These are phyloP conservation scores for Zygoascus bituminiphila DNA, from an alignment of 805 yeast species.

Conservation along the genomic window DNA sequence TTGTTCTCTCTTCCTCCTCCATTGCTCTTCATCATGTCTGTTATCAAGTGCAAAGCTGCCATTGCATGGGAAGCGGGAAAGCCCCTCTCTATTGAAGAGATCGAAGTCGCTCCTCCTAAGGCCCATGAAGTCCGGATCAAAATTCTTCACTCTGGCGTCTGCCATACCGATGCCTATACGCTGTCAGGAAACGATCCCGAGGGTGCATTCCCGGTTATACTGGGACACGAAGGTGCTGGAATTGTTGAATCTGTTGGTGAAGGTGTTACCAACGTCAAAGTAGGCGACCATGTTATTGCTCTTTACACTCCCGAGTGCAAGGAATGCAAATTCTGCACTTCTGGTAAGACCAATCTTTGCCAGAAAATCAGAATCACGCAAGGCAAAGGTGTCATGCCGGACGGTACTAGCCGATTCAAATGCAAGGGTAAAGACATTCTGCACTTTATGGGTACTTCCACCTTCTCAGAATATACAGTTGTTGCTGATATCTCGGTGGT, in stretches of 20 bases:
- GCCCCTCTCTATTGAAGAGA: conserved; percentile 65
- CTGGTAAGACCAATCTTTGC: conserved; percentile 95
- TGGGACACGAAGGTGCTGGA: conserved; percentile 99
- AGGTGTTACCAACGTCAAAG: conserved; percentile 82
- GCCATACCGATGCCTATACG: conserved; percentile 98
- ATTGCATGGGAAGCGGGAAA: conserved; percentile 95
- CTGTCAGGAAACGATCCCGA: conserved; percentile 93
- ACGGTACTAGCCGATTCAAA: conserved; percentile 87
- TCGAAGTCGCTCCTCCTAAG: conserved; percentile 88
- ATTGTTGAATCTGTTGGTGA: conserved; percentile 91
- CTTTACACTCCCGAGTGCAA: conserved; percentile 95
- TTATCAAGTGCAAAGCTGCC: conserved; percentile 85
- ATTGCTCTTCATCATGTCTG: conserved; percentile 1
- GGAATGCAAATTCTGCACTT: conserved; percentile 88
- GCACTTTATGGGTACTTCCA: conserved; percentile 98
- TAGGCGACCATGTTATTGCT: conserved; percentile 90
- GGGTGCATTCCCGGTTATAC: conserved; percentile 85
- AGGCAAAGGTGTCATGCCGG: conserved; percentile 98
- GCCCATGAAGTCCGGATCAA: conserved; percentile 97
- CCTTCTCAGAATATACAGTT: conserved; percentile 95
- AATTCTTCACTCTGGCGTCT: conserved; percentile 82
- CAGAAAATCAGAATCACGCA: conserved; percentile 94
- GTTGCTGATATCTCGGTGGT: conserved; percentile 96
- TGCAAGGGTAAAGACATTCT: conserved; percentile 64
- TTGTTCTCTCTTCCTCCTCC: neutral